These are phyloP conservation scores for Amborella trichopoda DNA, from an alignment of 164 flowering plant genomes.

Conservation along the genomic window DNA sequence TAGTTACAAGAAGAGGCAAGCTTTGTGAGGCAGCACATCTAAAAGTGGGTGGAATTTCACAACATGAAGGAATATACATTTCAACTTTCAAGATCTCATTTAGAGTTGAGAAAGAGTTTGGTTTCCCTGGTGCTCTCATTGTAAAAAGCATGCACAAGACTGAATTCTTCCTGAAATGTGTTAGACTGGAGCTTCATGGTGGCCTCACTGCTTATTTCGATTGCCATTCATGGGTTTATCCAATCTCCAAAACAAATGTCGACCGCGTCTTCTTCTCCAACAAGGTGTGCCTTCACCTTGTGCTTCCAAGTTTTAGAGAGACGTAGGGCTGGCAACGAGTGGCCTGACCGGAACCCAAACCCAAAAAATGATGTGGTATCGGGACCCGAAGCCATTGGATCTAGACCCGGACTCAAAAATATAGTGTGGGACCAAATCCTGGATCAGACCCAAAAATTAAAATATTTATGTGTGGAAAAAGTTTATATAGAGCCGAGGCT, in stretches of 20 bases:
- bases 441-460: too few relatives aligned
- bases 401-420: too few relatives aligned
- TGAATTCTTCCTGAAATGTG: slow-evolving; percentile 28
- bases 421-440: too few relatives aligned
- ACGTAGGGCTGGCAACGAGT: background rate
- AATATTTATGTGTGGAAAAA: too few relatives aligned
- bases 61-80: slow-evolving; percentile 6
- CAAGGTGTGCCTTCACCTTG: slow-evolving; percentile 16
- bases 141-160: slow-evolving; percentile 23
- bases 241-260: slow-evolving; percentile 13
- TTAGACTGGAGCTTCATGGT: slow-evolving; percentile 9
- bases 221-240: slow-evolving; percentile 57
- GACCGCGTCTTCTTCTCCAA: slow-evolving; percentile 42
- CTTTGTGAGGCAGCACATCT: slow-evolving; percentile 25
- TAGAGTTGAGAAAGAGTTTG: slow-evolving; percentile 23
- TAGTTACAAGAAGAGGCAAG: slow-evolving; percentile 29
- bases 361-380: background rate
- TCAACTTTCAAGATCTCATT: slow-evolving; percentile 15
- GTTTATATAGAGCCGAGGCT: too few relatives aligned
- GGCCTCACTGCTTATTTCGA: slow-evolving; percentile 22
- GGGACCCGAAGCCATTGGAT: background rate
- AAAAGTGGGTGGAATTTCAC: slow-evolving; percentile 17
- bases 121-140: slow-evolving; percentile 39
- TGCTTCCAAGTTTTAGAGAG: background rate
- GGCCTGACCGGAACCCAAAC: background rate